Base-by-base conservation (phyloP, 2,329 filamentous ascomycete species). In the Ophiostoma sp. region DNA sequence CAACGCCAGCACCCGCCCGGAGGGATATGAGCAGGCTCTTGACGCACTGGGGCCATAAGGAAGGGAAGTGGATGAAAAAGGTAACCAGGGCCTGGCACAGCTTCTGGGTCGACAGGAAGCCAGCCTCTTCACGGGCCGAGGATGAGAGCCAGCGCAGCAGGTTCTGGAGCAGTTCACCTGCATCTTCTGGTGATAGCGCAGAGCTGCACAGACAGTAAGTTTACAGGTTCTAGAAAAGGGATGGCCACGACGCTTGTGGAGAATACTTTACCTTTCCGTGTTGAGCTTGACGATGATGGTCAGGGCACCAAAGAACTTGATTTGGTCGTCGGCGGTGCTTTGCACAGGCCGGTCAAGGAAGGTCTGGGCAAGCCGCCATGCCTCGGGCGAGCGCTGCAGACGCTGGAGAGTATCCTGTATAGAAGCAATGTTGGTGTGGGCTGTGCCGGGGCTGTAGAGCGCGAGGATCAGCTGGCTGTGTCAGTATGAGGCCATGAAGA, bases 251-350 rank as follows among this genome's bases (percentile, higher is more conserved):
- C 27, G 27, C 27, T 31, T 31, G 27, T 31, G 27, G 3, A 31
- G 2, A 7, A 11, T 23, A 5, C 23, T 0, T 1, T 81, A 91
- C 90, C 89, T 92, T 77, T 95, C 92, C n/a, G 89, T 90, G 77
- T 98, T 97, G 71, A 98, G 87, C 80, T 98, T 99, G 75, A 98
- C 88, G 68, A 93, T 96, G 74, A 97, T 90, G 0, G 94, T 98
- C 71, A 97, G 84, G 39, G 94, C 94, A 17, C 93, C 95, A 77
- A 96, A 97, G 80, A 98, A 98, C 73, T 91, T 90, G 74, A 95
- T 87, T 75, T 94, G 90, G 72, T 90, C 86, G 74, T 92, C 88
- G 31, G 86, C 81, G 72, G 87, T 88, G 68, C 82, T 82, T 6
- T 13, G 36, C 10, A 68, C 60, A 0, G 72, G 70, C 11, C 73